These are phyloP conservation scores for Acanthamoeba lugdunensis DNA, from an alignment of 208 protist species.

Conservation along the genomic window DNA sequence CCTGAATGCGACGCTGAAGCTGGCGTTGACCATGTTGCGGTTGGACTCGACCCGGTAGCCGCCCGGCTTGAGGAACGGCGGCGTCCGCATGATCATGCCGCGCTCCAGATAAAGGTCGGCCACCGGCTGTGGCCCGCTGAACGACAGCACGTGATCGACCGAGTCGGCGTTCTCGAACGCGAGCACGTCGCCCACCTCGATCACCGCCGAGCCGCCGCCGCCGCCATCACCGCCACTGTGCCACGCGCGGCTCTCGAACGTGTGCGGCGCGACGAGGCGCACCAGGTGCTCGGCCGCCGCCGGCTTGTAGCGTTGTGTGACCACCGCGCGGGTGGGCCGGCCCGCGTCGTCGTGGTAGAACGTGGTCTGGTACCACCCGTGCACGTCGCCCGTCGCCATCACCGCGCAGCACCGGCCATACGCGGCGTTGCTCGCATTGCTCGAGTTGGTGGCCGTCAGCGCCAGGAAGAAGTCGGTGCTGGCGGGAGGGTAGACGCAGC, in stretches of 20 bases:
- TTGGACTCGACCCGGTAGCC: background rate
- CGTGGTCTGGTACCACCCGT: background rate
- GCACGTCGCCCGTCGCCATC: background rate
- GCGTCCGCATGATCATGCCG: background rate
- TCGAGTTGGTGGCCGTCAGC: background rate
- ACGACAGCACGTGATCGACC: slow-evolving; percentile 20
- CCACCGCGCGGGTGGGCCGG: background rate
- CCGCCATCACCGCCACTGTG: background rate
- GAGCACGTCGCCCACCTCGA: slow-evolving; percentile 16
- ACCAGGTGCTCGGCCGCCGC: background rate
- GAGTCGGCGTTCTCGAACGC: slow-evolving; percentile 30
- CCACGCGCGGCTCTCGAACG: background rate
- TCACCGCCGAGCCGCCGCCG: too few species aligned
- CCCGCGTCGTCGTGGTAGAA: background rate
- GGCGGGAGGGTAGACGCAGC: background rate
- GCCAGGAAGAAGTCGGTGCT: background rate
- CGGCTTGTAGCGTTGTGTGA: background rate
- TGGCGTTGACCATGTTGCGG: slow-evolving; percentile 52
- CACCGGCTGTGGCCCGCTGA: slow-evolving; percentile 46
- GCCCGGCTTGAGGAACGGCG: slow-evolving; percentile 50
- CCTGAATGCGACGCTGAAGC: background rate
- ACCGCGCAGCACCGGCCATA: background rate
- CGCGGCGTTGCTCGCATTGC: background rate
- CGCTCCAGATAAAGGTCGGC: slow-evolving; percentile 13
- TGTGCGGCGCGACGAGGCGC: slow-evolving; percentile 8